Base-by-base conservation (phyloP, 2,329 filamentous ascomycete species). In the Aspergillus sp. region DNA sequence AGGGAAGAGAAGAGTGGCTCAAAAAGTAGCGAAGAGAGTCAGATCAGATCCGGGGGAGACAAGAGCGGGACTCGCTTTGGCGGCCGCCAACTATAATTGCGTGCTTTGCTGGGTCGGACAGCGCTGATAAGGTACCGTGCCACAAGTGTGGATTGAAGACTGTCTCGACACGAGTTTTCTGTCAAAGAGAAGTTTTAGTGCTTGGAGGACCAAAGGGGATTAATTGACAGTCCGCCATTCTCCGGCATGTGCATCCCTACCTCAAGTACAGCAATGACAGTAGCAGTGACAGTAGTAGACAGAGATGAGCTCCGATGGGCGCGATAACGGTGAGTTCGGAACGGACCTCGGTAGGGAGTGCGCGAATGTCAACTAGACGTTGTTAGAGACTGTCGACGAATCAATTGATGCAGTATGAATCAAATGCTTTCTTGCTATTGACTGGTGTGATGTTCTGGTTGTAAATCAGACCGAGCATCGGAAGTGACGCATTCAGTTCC, bases 81-180 rank as follows among this genome's bases (percentile, higher is more conserved):
- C 19, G 45, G 43, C 17, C 36, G 45, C 45, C 49, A 36, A 57
- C 50, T 41, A 21, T 57, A 50, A 57, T 57, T 51, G 47, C 55
- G 45, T 50, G 48, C 55, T 57, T 51, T 19, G 55, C 45, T 39
- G 17, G 25, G 21, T 17, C 45, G 47, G 23, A 23, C 21, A n/a
- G 21, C 10, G 45, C 21, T 49, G 23, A 28, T 25, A 30, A 50
- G 25, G 10, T 25, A 15, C 47, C 4, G 47, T 50, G 13, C 19
- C 41, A 10, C 19, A 6, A 12, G 17, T 10, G 12, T 12, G 6
- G 10, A 21, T 13, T 23, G 9, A 2, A 19, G 41, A 21, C 41
- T 19, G 5, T 45, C 10, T 45, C 19, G 19, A 45, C 41, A 21
- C 41, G 41, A 9, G 13, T 45, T 13, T 19, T 15, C 12, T 45